phyloP scores from a whole-genome alignment of 805 yeast species.

The Dipodascopsis uninucleata region DNA sequence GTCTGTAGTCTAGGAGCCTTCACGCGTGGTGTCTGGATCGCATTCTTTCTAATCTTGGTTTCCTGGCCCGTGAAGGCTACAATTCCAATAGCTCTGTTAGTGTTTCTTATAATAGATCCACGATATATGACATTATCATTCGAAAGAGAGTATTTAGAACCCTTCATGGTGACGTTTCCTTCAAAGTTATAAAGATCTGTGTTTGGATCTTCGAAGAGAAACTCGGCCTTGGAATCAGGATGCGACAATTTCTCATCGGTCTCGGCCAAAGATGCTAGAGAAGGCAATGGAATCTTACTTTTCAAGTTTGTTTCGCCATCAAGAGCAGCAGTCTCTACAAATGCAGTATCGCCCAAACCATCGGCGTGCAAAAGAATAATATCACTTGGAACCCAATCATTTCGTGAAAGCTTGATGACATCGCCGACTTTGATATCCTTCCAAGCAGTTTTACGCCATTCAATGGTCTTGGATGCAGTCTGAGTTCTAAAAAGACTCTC shows the following conservation, averaged over 20 bases:
- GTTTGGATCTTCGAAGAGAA: slow-evolving; percentile 87
- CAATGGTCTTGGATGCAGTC: slow-evolving; percentile 24
- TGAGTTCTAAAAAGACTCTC: slow-evolving; percentile 16
- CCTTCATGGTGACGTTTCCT: slow-evolving; percentile 49
- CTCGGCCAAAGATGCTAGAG: slow-evolving; percentile 51
- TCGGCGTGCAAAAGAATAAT: slow-evolving; percentile 65
- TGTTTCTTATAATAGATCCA: slow-evolving; percentile 86
- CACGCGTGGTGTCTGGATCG: slow-evolving; percentile 79
- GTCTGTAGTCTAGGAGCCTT: slow-evolving; percentile 91
- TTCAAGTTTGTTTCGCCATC: slow-evolving; percentile 97
- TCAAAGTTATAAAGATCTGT: slow-evolving; percentile 86
- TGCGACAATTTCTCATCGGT: slow-evolving; percentile 48
- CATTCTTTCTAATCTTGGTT: slow-evolving; percentile 92
- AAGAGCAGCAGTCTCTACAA: slow-evolving; percentile 92
- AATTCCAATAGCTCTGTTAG: slow-evolving; percentile 67
- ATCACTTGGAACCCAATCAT: slow-evolving; percentile 96
- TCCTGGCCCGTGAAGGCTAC: slow-evolving; percentile 95
- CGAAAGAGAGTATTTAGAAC: slow-evolving; percentile 56
- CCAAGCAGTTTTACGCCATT: slow-evolving; percentile 52
- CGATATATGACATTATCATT: slow-evolving; percentile 83
- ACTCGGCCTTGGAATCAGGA: slow-evolving; percentile 45
- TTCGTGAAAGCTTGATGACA: slow-evolving; percentile 62
- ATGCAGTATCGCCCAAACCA: slow-evolving; percentile 57
- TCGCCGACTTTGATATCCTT: slow-evolving; percentile 84
- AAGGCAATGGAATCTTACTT: slow-evolving; percentile 62